Conservation (phyloP, 257 asterid species). For the Ophiorrhiza pumila region DNA sequence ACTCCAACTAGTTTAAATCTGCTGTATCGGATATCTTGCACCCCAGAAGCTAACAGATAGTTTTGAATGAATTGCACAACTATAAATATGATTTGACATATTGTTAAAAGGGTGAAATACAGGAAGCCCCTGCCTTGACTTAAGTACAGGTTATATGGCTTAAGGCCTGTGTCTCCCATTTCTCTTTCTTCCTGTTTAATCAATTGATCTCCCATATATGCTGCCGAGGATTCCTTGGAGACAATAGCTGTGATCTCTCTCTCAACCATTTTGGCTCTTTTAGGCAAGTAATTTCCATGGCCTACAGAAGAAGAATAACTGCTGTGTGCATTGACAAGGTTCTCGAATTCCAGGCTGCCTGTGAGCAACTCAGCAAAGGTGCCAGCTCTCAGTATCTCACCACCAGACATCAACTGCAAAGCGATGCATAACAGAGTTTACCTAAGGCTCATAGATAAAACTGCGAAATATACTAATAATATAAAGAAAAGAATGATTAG, state of each 20-base stretch:
- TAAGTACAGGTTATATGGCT: conserved; percentile 39
- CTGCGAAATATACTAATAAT: too few species aligned
- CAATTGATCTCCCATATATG: conserved; percentile 31
- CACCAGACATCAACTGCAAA: conserved; percentile 66
- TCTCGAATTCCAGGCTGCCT: conserved; percentile 59
- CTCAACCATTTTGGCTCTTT: conserved; percentile 25
- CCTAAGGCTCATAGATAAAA: too few species aligned
- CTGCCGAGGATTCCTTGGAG: conserved; percentile 28
- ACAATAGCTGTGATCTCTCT: background rate
- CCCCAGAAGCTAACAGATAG: conserved; percentile 38
- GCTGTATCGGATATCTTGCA: conserved; percentile 26
- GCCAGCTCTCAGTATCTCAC: conserved; percentile 56
- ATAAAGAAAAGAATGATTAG: background rate
- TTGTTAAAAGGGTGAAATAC: conserved; percentile 22
- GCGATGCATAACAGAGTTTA: background rate
- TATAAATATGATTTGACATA: conserved; percentile 29
- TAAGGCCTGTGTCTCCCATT: conserved; percentile 33
- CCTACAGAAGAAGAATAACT: background rate
- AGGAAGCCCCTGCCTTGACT: conserved; percentile 33
- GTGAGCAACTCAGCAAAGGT: conserved; percentile 50
- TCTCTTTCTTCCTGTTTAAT: conserved; percentile 44
- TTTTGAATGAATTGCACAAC: conserved; percentile 40
- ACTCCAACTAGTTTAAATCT: conserved; percentile 25
- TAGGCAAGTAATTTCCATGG: background rate
- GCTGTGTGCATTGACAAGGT: conserved; percentile 62